Percentiles rank a stretch among this genome's conserved stretches.
phyloP scores from a whole-genome alignment of 371 early-diverging fungal species.

The Mucor lusitanicus region DNA sequence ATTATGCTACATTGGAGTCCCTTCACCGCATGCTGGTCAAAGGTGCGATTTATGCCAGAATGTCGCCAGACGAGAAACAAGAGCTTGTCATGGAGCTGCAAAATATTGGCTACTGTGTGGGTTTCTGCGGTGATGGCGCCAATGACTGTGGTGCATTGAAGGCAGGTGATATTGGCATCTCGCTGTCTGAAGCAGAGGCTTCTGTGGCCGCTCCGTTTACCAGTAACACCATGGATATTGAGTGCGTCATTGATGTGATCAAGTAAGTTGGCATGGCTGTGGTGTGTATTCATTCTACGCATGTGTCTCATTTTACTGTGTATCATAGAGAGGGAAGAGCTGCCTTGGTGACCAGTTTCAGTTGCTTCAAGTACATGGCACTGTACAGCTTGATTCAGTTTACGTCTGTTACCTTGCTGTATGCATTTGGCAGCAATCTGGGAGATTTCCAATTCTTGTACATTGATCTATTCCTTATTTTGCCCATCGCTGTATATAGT shows the following conservation, averaged over 20 bases:
- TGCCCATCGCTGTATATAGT: conserved; percentile 90
- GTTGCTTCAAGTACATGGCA: conserved; percentile 98
- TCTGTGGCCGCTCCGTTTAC: conserved; percentile 98
- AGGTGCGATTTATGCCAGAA: conserved; percentile 94
- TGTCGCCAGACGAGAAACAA: conserved; percentile 99
- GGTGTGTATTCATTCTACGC: no score
- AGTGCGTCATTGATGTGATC: conserved; percentile 91
- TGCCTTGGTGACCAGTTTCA: conserved; percentile 96
- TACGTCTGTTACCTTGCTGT: conserved; percentile 86
- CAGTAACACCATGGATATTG: conserved; percentile 84
- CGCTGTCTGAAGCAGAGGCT: conserved; percentile 96
- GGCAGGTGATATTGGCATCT: conserved; percentile 97
- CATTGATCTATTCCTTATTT: conserved; percentile 86
- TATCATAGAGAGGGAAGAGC: conserved; percentile 90
- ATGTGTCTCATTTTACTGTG: not conserved
- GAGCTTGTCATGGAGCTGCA: conserved; percentile 90
- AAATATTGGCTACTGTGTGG: conserved; percentile 87
- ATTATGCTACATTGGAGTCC: conserved; percentile 69
- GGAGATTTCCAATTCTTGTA: conserved; percentile 94
- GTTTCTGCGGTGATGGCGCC: conserved; percentile 99
- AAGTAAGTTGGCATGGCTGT: conserved; percentile 55
- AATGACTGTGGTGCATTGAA: conserved; percentile 99
- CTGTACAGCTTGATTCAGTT: conserved; percentile 92
- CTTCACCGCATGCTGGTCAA: conserved; percentile 86
- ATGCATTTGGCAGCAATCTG: conserved; percentile 82